Conservation (phyloP, 768 basidiomycete genomes). For the Dentipellis fragilis region DNA sequence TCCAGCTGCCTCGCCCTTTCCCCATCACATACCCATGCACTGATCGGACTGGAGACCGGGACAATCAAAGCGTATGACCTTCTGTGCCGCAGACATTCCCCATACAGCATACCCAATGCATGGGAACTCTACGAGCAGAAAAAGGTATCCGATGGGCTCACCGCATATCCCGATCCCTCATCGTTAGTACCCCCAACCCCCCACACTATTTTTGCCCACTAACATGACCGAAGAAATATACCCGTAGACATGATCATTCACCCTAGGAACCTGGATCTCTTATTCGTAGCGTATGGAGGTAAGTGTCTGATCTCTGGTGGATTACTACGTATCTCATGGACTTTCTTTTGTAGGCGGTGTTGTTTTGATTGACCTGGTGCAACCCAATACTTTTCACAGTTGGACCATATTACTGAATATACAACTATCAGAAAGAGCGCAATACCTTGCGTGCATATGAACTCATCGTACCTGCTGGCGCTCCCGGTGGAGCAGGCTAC, state of each 20-base stretch:
- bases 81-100: conserved; percentile 53
- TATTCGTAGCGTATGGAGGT: conserved; percentile 75
- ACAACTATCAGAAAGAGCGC: conserved; percentile 35
- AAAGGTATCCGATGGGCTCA: conserved; percentile 30
- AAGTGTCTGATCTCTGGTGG: conserved; percentile 9
- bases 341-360: conserved; percentile 39
- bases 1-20: conserved; percentile 46
- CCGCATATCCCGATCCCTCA: conserved; percentile 20
- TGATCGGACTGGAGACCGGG: conserved; percentile 41
- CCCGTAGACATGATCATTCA: conserved; percentile 56
- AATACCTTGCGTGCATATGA: conserved; percentile 55
- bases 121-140: conserved; percentile 68
- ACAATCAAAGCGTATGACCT: conserved; percentile 71
- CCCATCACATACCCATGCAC: conserved; percentile 60
- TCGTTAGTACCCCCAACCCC: conserved; percentile 24
- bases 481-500: conserved; percentile 69
- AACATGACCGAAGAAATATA: conserved; percentile 18
- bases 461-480: conserved; percentile 64
- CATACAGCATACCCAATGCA: conserved; percentile 61
- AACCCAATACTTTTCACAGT: conserved; percentile 5
- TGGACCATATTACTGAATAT: not conserved
- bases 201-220: not conserved
- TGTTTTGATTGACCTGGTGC: conserved; percentile 47
- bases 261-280: conserved; percentile 60
- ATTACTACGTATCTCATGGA: not conserved